phyloP scores from a whole-genome alignment of 2,329 filamentous ascomycete genomes.

The Fusarium sp. region DNA sequence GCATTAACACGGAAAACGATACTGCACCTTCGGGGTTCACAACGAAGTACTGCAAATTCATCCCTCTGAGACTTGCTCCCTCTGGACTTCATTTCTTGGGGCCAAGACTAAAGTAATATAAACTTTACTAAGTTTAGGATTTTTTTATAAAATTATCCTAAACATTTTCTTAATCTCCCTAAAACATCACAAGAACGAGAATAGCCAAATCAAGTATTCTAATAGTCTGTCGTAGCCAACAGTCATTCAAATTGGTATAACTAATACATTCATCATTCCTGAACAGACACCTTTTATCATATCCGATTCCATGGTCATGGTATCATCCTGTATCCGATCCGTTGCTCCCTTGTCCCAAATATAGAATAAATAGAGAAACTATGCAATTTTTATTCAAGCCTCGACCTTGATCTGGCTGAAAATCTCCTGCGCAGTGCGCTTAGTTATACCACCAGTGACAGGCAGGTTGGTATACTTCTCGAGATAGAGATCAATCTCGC shows the following conservation, averaged over 20 bases:
- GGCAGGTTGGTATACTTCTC: constrained; percentile 82
- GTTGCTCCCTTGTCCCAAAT: constrained; percentile 28
- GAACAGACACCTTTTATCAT: constrained; percentile 2
- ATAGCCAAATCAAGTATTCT: not conserved
- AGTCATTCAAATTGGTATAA: constrained; percentile 39
- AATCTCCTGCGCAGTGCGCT: constrained; percentile 79
- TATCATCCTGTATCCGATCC: constrained; percentile 21
- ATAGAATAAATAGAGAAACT: not conserved
- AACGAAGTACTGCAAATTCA: not conserved
- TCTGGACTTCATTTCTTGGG: not conserved
- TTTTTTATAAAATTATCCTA: not conserved
- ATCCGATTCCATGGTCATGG: constrained; percentile 22
- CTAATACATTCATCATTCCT: constrained; percentile 10
- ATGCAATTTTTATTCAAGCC: constrained; percentile 19
- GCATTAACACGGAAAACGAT: not conserved
- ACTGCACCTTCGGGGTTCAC: not conserved
- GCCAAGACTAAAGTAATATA: not conserved
- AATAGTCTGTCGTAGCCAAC: constrained; percentile 1
- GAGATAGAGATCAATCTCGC: constrained; percentile 90
- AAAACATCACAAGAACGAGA: not conserved
- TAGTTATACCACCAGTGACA: constrained; percentile 92
- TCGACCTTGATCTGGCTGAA: constrained; percentile 50
- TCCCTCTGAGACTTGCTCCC: not conserved
- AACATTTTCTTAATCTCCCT: not conserved
- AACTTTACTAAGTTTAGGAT: not conserved